Conservation (phyloP, 441 rosid genomes). For the Aleurites moluccanus region DNA sequence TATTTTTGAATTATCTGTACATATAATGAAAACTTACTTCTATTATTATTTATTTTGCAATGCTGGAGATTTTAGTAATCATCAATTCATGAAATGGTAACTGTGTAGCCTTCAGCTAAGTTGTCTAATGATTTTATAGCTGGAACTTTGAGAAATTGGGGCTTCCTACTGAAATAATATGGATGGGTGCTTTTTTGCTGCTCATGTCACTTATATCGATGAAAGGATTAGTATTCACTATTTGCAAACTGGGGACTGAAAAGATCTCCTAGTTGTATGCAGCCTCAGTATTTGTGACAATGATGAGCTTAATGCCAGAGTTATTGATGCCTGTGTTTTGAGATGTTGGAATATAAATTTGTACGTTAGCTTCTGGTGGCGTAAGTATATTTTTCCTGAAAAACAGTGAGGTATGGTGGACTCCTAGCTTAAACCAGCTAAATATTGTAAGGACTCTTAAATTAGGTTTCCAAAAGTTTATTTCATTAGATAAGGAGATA, state of each 20-base stretch:
- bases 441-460: neutral
- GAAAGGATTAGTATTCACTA: neutral
- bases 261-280: neutral
- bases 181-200: neutral
- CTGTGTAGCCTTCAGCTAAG: neutral
- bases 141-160: neutral
- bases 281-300: neutral
- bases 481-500: neutral
- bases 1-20: neutral
- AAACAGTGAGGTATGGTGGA: no score
- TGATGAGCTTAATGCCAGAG: slow-evolving; percentile 5
- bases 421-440: neutral
- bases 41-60: neutral
- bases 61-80: neutral
- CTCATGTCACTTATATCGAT: neutral
- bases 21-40: no score
- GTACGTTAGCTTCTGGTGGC: neutral
- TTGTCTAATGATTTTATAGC: neutral
- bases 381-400: no score
- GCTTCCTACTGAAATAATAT: neutral
- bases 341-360: neutral
- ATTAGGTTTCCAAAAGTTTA: neutral
- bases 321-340: neutral
- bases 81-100: neutral
- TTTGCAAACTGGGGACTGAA: neutral